phyloP scores from a whole-genome alignment of 1,139 yeast genomes.

The Kodamaea anthophila region DNA sequence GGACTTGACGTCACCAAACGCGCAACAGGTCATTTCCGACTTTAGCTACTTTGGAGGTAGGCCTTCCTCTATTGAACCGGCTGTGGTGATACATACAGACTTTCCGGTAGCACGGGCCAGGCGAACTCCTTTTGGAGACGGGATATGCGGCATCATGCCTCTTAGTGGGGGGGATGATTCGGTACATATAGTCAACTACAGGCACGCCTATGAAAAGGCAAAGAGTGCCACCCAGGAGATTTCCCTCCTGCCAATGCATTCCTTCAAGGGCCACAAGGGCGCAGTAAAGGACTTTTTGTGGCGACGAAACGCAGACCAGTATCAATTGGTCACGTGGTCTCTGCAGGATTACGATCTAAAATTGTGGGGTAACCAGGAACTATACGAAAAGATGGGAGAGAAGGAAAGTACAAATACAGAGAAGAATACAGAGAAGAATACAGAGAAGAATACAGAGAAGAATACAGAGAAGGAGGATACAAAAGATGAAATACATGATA shows the following conservation, averaged over 20 bases:
- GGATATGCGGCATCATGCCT: constrained; percentile 84
- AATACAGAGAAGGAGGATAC: too few species aligned
- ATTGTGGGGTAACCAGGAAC: constrained; percentile 68
- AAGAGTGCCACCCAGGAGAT: constrained; percentile 25
- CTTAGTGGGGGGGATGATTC: constrained; percentile 79
- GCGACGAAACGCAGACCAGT: constrained; percentile 64
- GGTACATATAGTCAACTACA: constrained; percentile 58
- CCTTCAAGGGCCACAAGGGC: constrained; percentile 76
- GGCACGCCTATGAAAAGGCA: constrained; percentile 35
- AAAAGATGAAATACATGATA: neutral
- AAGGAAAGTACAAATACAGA: too few species aligned
- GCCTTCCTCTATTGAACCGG: constrained; percentile 26
- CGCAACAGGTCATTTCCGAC: constrained; percentile 12
- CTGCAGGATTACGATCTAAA: constrained; percentile 73
- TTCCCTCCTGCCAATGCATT: constrained; percentile 39
- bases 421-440: too few species aligned
- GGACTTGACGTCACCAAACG: constrained; percentile 46
- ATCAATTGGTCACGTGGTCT: constrained; percentile 90
- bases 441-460: too few species aligned
- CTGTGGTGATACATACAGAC: constrained; percentile 58
- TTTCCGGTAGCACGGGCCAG: constrained; percentile 90
- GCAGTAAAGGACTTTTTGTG: constrained; percentile 85
- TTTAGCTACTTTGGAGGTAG: constrained; percentile 22
- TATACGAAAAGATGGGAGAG: constrained; percentile 56
- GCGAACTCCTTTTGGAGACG: constrained; percentile 81